phyloP scores from a whole-genome alignment of 805 yeast species.

The Candida morakotiae region DNA sequence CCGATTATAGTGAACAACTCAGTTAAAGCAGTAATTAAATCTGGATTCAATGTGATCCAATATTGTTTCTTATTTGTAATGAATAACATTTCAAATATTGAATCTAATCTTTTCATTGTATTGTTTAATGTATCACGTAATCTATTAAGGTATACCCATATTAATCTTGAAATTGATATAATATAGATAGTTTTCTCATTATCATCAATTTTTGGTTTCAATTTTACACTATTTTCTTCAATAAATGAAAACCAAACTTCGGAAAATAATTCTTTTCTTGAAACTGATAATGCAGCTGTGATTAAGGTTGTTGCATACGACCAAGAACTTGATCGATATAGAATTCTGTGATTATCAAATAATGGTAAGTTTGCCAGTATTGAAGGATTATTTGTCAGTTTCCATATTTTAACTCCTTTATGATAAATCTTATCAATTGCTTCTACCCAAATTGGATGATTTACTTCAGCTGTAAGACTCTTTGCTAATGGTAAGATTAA shows the following conservation, averaged over 20 bases:
- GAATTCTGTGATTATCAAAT: conserved; percentile 4
- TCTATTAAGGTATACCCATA: conserved; percentile 88
- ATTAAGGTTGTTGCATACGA: conserved; percentile 60
- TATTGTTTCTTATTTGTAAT: conserved; percentile 56
- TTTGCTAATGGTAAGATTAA: conserved; percentile 81
- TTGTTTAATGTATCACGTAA: conserved; percentile 86
- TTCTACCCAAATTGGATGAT: conserved; percentile 92
- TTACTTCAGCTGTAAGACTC: conserved; percentile 85
- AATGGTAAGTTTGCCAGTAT: conserved; percentile 3
- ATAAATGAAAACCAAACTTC: conserved; percentile 67
- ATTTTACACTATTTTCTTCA: conserved; percentile 55
- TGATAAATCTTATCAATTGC: conserved; percentile 64
- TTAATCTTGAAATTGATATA: conserved; percentile 63
- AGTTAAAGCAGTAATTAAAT: conserved; percentile 60
- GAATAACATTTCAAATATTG: conserved; percentile 54
- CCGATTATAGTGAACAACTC: conserved; percentile 78
- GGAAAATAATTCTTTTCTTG: conserved; percentile 73
- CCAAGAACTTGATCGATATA: conserved; percentile 45
- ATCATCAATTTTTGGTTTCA: conserved; percentile 57
- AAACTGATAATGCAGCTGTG: conserved; percentile 72
- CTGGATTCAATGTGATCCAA: conserved; percentile 69
- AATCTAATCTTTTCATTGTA: conserved; percentile 74
- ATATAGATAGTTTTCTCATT: conserved; percentile 53
- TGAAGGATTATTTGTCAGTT: conserved; percentile 13
- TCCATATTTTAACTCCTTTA: conserved; percentile 45